Conservation (phyloP, 257 asterid genomes). For the Mentha longifolia region DNA sequence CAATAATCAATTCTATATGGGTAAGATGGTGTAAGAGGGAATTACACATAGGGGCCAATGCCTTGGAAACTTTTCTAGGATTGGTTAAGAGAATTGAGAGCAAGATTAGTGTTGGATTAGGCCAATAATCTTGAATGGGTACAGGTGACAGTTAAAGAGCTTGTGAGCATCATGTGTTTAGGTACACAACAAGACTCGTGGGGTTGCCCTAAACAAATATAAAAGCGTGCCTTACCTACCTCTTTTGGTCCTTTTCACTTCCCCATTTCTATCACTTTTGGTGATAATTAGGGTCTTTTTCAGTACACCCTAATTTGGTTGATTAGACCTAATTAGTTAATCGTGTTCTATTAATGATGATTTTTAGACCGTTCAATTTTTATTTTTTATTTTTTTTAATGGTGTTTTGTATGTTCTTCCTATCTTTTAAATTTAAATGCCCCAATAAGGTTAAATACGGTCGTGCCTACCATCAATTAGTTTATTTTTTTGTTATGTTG, state of each 20-base stretch:
- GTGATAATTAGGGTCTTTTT: slow-evolving; percentile 36
- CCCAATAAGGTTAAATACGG: not conserved
- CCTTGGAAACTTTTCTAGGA: slow-evolving; percentile 1
- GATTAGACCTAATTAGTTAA: slow-evolving; percentile 35
- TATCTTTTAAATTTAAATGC: not conserved
- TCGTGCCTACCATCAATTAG: not conserved
- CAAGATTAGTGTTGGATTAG: slow-evolving; percentile 33
- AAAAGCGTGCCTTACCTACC: slow-evolving; percentile 55
- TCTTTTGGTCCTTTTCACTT: slow-evolving; percentile 44
- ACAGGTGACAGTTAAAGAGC: slow-evolving; percentile 58
- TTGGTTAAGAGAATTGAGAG: slow-evolving; percentile 36
- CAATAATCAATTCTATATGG: slow-evolving; percentile 15
- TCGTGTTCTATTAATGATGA: not conserved
- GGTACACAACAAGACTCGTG: slow-evolving; percentile 62
- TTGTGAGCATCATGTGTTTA: slow-evolving; percentile 74
- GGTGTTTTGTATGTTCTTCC: not conserved
- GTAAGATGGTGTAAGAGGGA: slow-evolving; percentile 29
- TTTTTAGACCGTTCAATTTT: not conserved
- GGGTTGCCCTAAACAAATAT: slow-evolving; percentile 55
- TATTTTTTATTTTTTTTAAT: not conserved
- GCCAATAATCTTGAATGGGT: slow-evolving; percentile 48
- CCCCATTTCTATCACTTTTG: slow-evolving; percentile 27
- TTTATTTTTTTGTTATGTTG: too few relatives aligned
- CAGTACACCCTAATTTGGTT: slow-evolving; percentile 52
- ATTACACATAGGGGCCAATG: slow-evolving; percentile 13